A percentile compares a stretch with the other conserved stretches of the same genome.
phyloP scores from a whole-genome alignment of 352 stramenopile genomes.

The Phytophthora megakarya region DNA sequence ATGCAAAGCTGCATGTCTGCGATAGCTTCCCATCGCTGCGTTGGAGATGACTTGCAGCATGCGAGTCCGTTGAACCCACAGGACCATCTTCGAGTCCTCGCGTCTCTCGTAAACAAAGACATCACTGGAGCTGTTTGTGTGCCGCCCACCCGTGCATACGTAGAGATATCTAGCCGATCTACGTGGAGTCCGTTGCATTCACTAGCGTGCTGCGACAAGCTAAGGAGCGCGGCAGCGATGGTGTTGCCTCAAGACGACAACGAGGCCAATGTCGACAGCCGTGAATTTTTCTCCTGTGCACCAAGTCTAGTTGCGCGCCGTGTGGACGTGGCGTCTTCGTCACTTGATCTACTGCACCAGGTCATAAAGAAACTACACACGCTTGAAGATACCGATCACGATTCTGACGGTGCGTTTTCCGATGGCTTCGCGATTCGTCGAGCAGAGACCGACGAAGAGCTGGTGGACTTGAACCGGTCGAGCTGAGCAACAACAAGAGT shows the following conservation, averaged over 20 bases:
- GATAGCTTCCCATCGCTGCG: conserved; percentile 21
- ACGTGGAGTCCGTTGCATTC: conserved; percentile 25
- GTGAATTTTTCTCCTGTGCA: conserved; percentile 32
- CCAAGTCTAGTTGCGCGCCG: conserved; percentile 31
- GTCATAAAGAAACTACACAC: conserved; percentile 18
- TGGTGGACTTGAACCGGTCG: conserved; percentile 7
- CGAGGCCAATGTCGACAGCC: conserved; percentile 16
- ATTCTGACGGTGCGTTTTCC: conserved; percentile 18
- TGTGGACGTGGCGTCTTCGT: conserved; percentile 34
- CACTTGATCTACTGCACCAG: conserved; percentile 25
- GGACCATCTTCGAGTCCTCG: conserved; percentile 24
- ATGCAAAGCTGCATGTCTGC: conserved; percentile 22
- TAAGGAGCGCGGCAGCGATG: conserved; percentile 26
- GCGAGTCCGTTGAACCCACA: conserved; percentile 8
- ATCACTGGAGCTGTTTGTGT: neutral
- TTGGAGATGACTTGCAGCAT: conserved; percentile 6
- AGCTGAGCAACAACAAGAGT: conserved; percentile 15
- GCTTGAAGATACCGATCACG: conserved; percentile 1
- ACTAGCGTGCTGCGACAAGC: conserved; percentile 32
- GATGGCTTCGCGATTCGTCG: conserved; percentile 16
- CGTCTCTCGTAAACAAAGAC: conserved; percentile 18
- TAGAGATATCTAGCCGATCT: conserved; percentile 19
- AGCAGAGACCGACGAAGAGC: conserved; percentile 29
- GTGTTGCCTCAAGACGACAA: conserved; percentile 26
- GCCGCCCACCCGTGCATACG: conserved; percentile 4